Base-by-base conservation (phyloP, 75 land plant species). In the Pinus albicaulis region DNA sequence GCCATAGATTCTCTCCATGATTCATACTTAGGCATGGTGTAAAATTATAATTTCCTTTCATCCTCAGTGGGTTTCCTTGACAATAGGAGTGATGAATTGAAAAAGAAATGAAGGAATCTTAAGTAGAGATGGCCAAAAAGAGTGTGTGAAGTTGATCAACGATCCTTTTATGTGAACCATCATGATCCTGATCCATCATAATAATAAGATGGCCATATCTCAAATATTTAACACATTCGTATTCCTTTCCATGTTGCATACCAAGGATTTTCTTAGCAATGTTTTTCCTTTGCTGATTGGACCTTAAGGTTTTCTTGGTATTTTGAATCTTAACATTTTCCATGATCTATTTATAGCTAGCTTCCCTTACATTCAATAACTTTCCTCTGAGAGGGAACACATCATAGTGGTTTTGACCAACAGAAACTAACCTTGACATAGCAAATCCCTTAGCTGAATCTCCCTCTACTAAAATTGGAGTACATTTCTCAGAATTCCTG, bases 21-120 rank as follows among this genome's bases (percentile, higher is more conserved):
- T 31, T 31, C 1, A 31, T 31, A 31, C 31, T 2, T 2, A 31
- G 31, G 1, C 31, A 31, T 31, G 31, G 31, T 31, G 31, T 31
- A 31, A 31, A 31, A 31, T 1, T 1, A 31, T 31, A 97, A 73
- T 3, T 82, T 87, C 38, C 60, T 87, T 61, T 77, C 77, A 44
- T 82, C 87, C 77, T 84, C 89, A 60, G n/a, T 91, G 82, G 36
- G 95, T 92, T 56, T 95, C 99, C 95, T 95, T 97, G 31, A 97
- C 93, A 84, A 97, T 92, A 3, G 98, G 98, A 13, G 98, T 97
- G 26, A 94, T 94, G 58, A 97, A 97, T 71, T 97, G 95, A 98
- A 98, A 95, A 92, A 76, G 89, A 94, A 41, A 93, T 31, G 1
- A 31, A 28, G 31, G 31, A 31, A 31, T 31, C 31, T 31, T 31